phyloP scores from a whole-genome alignment of 2,329 filamentous ascomycete genomes.

The Neocatenulostroma microsporum region DNA sequence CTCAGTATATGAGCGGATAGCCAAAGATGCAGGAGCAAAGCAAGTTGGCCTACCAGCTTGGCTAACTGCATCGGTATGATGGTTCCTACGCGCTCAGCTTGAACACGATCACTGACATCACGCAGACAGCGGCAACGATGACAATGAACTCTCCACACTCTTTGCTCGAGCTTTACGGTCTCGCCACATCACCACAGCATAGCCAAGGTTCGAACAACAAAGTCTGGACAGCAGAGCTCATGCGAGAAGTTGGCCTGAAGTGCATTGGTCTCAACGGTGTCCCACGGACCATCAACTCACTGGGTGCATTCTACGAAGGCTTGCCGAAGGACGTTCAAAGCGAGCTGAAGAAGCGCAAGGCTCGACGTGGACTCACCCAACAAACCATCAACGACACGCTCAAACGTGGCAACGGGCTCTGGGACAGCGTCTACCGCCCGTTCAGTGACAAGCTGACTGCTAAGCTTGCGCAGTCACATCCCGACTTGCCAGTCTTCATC shows the following conservation, averaged over 20 bases:
- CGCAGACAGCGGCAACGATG: constrained; percentile 70
- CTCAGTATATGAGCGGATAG: constrained; percentile 57
- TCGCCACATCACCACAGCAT: constrained; percentile 27
- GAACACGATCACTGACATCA: no score
- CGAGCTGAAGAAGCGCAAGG: constrained; percentile 35
- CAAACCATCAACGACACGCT: constrained; percentile 44
- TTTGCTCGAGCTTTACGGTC: constrained; percentile 53
- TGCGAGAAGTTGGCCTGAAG: constrained; percentile 67
- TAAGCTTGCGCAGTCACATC: constrained; percentile 67
- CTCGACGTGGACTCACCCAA: constrained; percentile 34
- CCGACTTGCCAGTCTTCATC: constrained; percentile 74
- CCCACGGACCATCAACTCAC: constrained; percentile 73
- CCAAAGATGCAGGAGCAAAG: constrained; percentile 53
- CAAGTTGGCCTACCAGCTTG: constrained; percentile 57
- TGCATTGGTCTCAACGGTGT: constrained; percentile 74
- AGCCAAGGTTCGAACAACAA: constrained; percentile 26
- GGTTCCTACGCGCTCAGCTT: background rate
- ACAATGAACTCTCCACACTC: constrained; percentile 80
- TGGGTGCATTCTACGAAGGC: constrained; percentile 60
- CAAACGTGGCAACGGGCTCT: constrained; percentile 56
- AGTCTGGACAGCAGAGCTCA: constrained; percentile 56
- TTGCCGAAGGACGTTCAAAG: constrained; percentile 52
- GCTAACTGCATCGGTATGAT: constrained; percentile 56
- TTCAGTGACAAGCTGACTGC: constrained; percentile 63
- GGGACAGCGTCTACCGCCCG: constrained; percentile 69